A percentile compares a stretch with the other conserved stretches of the same genome.
Conservation (phyloP, 768 basidiomycete species). For the Phaeolepiota aurea region DNA sequence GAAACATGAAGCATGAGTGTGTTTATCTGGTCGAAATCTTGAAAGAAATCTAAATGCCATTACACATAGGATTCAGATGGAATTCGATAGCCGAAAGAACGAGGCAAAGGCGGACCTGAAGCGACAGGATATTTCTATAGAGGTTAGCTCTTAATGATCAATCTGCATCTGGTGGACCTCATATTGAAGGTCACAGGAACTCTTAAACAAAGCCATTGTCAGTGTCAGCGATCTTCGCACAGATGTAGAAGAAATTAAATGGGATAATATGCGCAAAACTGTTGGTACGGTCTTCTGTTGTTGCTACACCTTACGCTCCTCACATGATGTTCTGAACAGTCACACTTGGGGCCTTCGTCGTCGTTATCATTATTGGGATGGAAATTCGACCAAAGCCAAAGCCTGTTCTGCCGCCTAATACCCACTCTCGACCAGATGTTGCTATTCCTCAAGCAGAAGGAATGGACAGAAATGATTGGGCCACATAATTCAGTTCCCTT, state of each 20-base stretch:
- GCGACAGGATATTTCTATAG: slow-evolving; percentile 75
- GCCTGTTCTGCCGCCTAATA: slow-evolving; percentile 12
- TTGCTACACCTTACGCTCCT: too few species aligned
- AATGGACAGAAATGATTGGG: slow-evolving; percentile 23
- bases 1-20: slow-evolving; percentile 87
- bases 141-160: slow-evolving; percentile 34
- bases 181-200: slow-evolving; percentile 36
- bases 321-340: slow-evolving; percentile 36
- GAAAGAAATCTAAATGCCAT: slow-evolving; percentile 4
- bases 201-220: slow-evolving; percentile 69
- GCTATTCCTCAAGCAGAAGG: slow-evolving; percentile 22
- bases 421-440: slow-evolving; percentile 17
- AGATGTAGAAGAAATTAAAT: slow-evolving; percentile 76
- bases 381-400: slow-evolving; percentile 47
- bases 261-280: slow-evolving; percentile 83
- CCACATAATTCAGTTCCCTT: slow-evolving; percentile 18
- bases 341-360: slow-evolving; percentile 54
- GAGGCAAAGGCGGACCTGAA: slow-evolving; percentile 83
- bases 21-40: slow-evolving; percentile 19
- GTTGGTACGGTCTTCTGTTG: slow-evolving; percentile 54
- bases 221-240: slow-evolving; percentile 72
- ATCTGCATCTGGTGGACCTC: slow-evolving; percentile 1
- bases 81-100: slow-evolving; percentile 88
- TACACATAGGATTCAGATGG: slow-evolving; percentile 82
- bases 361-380: slow-evolving; percentile 64